Base-by-base conservation (phyloP, 306 rosid species). In the Abrus precatorius region DNA sequence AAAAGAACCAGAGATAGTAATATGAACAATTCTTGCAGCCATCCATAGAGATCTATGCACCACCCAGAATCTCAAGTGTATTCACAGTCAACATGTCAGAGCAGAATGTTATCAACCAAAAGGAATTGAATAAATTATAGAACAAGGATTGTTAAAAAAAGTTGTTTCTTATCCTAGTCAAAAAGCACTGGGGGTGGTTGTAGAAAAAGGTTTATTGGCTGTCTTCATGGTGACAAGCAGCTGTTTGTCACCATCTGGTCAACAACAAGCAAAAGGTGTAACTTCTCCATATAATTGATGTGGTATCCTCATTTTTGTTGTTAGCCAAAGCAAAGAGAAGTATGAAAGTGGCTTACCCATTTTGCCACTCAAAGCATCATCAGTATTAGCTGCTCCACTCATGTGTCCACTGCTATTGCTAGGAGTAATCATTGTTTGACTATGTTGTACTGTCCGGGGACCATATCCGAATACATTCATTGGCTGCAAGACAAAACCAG, bases 391-490 rank as follows among this genome's bases (percentile, higher is more conserved):
- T 70, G 89, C 86, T 77, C 87, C 90, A 79, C 63, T 76, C 66
- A 83, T 72, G 78, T 77, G 83, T 85, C 85, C 91, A 80, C 75
- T 77, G 76, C 78, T 84, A 33, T 67, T 78, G 75, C 84, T 83
- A 6, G 86, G 88, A 45, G 92, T 87, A 82, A 81, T 84, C 77
- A 62, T 67, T 77, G 91, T 75, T 84, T 89, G 94, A 84, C 78
- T 79, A 55, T 89, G 92, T 33, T 87, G 89, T 55, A 67, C 80
- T 65, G 83, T 47, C 60, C 88, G 94, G 74, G 90, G 87, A 78
- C 92, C 88, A 80, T 88, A 87, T 82, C 90, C 78, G 61, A 89
- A 86, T 77, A 87, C 80, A 77, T 91, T 89, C 91, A 89, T 84
- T 3, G 92, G 91, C 97, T 94, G 85, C 86, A 75, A 76, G 50